Evolutionary conservation across 768 basidiomycete species (phyloP).

Genomic region (Coprinellus aureogranulatus): DNA sequence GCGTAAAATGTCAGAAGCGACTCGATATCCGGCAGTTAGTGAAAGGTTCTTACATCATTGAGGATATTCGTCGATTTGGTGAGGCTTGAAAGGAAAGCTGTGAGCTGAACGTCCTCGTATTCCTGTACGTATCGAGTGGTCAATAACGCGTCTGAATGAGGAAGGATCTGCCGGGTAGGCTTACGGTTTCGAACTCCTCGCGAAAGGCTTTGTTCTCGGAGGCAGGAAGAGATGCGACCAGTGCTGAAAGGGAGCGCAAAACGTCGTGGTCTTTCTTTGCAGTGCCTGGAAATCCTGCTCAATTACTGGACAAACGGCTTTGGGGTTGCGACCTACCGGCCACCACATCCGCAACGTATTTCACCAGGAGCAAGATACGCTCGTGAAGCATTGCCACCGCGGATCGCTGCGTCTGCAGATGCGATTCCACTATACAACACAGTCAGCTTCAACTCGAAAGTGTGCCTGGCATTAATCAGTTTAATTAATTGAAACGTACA

Average conservation of each 20-base stretch:
- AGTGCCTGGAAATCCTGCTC: conserved; percentile 45
- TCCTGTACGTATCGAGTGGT: conserved; percentile 51
- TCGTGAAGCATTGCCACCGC: conserved; percentile 97
- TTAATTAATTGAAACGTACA: conserved; percentile 47
- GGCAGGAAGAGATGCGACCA: conserved; percentile 86
- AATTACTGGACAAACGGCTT: background rate
- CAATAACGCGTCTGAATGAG: background rate
- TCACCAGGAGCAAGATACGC: conserved; percentile 80
- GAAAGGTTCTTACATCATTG: conserved; percentile 69
- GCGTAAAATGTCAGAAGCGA: conserved; percentile 2
- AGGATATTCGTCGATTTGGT: conserved; percentile 86
- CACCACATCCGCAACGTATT: conserved; percentile 78
- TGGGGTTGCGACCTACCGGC: conserved; percentile 46
- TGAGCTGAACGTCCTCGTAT: conserved; percentile 93
- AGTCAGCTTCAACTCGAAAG: no score
- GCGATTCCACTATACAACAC: conserved; percentile 79
- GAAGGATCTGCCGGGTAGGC: conserved; percentile 18
- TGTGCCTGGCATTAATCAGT: conserved; percentile 1
- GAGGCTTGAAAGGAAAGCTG: conserved; percentile 80
- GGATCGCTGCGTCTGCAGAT: conserved; percentile 87
- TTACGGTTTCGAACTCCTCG: conserved; percentile 84
- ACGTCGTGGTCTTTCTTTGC: conserved; percentile 76
- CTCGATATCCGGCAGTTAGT: conserved; percentile 2
- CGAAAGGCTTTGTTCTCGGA: conserved; percentile 81
- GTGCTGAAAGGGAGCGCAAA: conserved; percentile 79